Base-by-base conservation (phyloP, 257 asterid species). In the Schizonepeta tenuifolia region DNA sequence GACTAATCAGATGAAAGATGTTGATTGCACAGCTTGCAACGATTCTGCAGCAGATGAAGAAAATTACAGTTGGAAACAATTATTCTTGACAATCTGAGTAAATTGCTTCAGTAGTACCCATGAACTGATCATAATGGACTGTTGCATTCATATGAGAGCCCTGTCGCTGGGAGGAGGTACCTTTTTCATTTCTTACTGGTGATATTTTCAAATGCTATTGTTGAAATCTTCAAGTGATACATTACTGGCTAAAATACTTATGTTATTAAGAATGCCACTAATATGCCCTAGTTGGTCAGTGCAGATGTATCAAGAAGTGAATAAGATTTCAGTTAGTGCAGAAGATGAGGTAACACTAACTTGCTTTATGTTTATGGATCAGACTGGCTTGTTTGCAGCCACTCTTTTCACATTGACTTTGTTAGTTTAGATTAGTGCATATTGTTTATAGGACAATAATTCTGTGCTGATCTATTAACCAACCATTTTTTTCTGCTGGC, bases 1-100 rank as follows among this genome's bases (percentile, higher is more conserved):
- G 81, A 74, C 66, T 46, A 75, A 79, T 56, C 96, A 86, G 26
- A 90, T 89, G 90, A 90, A 81, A 80, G 89, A 84, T 55, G 78
- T 78, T 22, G 87, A 85, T 64, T 75, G 21, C 77, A 73, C 77
- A 76, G 75, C 74, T 76, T 75, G 41, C 41, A 77, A 60, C 14
- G 80, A 77, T 72, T 78, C 78, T 68, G 79, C 83, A n/a, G 67
- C 67, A 10, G 82, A 79, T 65, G 86, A 80, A 63, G 87, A 31
- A 43, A 85, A 56, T 44, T 58, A 77, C 79, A 73, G 77, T 71
- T 17, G 82, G 72, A 62, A 20, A 21, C 15, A 7, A 20, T 38
- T 14, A 21, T 22, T 70, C 14, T 6, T 24, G 43, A n/a, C 55
- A 9, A 26, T 17, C 21, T 9, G 8, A 31, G 41, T 9, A 67